phyloP scores from a whole-genome alignment of 495 filamentous ascomycete genomes.

The Tuber umbilicatum region DNA sequence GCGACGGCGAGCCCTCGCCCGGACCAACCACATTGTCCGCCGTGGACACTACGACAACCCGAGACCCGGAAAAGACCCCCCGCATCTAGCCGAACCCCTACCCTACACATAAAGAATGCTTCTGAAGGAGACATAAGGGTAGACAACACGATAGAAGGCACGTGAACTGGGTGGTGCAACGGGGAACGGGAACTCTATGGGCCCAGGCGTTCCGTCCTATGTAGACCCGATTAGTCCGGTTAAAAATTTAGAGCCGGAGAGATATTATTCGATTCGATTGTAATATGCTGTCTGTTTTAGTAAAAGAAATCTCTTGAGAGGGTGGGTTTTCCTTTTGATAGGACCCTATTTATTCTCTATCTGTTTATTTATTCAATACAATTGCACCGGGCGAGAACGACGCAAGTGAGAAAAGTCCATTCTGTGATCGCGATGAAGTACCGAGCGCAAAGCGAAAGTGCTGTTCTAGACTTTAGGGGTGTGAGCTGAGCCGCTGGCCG shows the following conservation, averaged over 20 bases:
- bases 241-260: not conserved
- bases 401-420: not conserved
- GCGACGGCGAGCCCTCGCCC: not conserved
- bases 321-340: not conserved
- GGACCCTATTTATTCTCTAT: no score
- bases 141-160: not conserved
- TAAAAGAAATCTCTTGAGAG: not conserved
- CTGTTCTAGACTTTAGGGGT: not conserved
- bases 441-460: not conserved
- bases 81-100: not conserved
- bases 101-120: not conserved
- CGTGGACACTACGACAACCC: not conserved
- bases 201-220: not conserved
- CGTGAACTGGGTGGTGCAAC: not conserved
- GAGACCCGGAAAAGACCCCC: not conserved
- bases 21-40: not conserved
- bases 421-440: not conserved
- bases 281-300: not conserved
- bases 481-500: not conserved
- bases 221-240: not conserved
- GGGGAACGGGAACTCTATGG: not conserved
- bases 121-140: not conserved
- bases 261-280: not conserved
- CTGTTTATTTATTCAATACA: not conserved
- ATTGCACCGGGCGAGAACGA: not conserved